Evolutionary conservation across 192 early-diverging fungal species (phyloP).

Genomic region (Phlyctochytrium arcticum): DNA sequence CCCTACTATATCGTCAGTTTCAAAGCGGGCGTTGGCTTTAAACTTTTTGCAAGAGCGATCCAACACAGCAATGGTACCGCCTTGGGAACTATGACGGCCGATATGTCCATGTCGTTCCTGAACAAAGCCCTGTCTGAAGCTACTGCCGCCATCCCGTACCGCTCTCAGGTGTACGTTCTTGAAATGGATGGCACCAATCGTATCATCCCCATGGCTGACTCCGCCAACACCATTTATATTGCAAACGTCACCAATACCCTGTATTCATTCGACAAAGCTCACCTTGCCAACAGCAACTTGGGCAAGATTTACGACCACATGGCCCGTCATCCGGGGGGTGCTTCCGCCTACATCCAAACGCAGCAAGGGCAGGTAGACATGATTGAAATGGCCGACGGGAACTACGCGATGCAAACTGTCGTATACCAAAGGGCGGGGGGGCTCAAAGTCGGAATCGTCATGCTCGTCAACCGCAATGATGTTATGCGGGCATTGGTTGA

Average conservation of each 20-base stretch:
- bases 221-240: not conserved
- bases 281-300: not conserved
- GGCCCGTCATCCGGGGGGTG: not conserved
- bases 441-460: not conserved
- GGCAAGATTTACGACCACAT: not conserved
- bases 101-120: not conserved
- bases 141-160: not conserved
- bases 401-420: not conserved
- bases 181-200: not conserved
- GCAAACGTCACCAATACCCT: not conserved
- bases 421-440: not conserved
- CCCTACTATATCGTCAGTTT: not conserved
- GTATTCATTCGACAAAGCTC: not conserved
- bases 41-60: not conserved
- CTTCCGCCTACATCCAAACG: not conserved
- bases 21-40: not conserved
- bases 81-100: not conserved
- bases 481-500: not conserved
- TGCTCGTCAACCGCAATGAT: not conserved
- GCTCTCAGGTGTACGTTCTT: not conserved
- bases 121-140: not conserved
- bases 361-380: too few species aligned
- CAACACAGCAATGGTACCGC: not conserved
- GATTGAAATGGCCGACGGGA: not conserved
- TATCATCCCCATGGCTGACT: not conserved